Percentiles rank a stretch among this genome's conserved stretches.
phyloP scores from a whole-genome alignment of 192 early-diverging fungal genomes.

The Hyaloraphidium curvatum region DNA sequence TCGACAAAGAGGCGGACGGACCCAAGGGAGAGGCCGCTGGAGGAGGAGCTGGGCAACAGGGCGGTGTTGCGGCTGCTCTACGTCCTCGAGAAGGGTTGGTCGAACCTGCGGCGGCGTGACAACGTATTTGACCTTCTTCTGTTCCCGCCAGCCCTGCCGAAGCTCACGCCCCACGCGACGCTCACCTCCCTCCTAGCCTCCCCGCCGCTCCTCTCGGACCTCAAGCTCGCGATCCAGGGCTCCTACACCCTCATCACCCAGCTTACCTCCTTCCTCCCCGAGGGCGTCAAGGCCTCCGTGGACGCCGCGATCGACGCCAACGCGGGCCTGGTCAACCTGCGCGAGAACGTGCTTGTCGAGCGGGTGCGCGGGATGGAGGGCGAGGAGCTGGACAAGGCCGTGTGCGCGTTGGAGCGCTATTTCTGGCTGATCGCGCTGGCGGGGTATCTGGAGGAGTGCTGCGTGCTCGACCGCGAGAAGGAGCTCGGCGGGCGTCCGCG shows the following conservation, averaged over 20 bases:
- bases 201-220: slow-evolving; percentile 22
- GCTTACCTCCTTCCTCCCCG: slow-evolving; percentile 20
- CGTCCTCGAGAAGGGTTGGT: slow-evolving; percentile 25
- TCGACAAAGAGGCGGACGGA: too few relatives aligned
- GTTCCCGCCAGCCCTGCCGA: slow-evolving; percentile 16
- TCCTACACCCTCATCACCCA: slow-evolving; percentile 28
- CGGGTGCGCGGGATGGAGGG: slow-evolving; percentile 23
- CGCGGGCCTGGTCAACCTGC: slow-evolving; percentile 33
- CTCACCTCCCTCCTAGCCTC: slow-evolving; percentile 34
- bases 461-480: not conserved
- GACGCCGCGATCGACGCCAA: slow-evolving; percentile 33
- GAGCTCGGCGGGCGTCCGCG: slow-evolving; percentile 3
- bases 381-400: slow-evolving; percentile 18
- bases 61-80: slow-evolving; percentile 32
- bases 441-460: slow-evolving; percentile 23
- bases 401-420: slow-evolving; percentile 33
- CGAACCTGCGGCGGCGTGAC: not conserved
- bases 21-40: too few relatives aligned
- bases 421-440: slow-evolving; percentile 34
- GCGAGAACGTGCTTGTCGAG: slow-evolving; percentile 36
- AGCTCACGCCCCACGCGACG: slow-evolving; percentile 20
- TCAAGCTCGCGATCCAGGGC: slow-evolving; percentile 32
- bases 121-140: not conserved
- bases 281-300: slow-evolving; percentile 26
- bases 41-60: slow-evolving; percentile 17